phyloP scores from a whole-genome alignment of 2,329 filamentous ascomycete genomes.

The Didymella keratinophila region DNA sequence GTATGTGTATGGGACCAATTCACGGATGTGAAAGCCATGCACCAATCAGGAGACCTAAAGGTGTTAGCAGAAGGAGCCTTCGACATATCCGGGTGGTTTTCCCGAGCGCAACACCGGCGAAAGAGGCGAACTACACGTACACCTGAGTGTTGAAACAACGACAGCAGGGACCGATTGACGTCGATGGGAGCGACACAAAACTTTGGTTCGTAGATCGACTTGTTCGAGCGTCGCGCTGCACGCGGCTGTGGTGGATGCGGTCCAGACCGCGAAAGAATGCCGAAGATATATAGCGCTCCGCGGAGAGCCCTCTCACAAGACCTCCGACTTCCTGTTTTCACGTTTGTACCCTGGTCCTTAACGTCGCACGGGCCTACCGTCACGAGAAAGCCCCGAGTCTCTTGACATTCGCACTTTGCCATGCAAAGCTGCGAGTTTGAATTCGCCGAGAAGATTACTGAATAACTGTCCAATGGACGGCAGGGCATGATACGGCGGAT shows the following conservation, averaged over 20 bases:
- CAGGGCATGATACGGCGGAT: not conserved
- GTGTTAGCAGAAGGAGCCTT: not conserved
- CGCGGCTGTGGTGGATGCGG: not conserved
- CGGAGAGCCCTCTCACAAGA: conserved; percentile 1
- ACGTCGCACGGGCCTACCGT: not conserved
- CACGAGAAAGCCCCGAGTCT: not conserved
- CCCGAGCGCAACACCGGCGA: not conserved
- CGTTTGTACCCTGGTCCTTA: not conserved
- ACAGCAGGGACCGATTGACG: not conserved
- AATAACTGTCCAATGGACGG: not conserved
- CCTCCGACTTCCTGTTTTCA: not conserved
- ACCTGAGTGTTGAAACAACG: not conserved
- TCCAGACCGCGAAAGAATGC: conserved; percentile 11
- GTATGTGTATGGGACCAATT: conserved; percentile 4
- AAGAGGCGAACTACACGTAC: not conserved
- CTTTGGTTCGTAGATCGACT: not conserved
- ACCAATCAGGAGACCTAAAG: conserved; percentile 1
- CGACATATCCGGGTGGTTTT: not conserved
- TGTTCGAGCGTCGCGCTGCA: conserved; percentile 1
- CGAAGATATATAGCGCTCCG: conserved; percentile 2
- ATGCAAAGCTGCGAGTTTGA: not conserved
- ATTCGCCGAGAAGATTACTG: no score
- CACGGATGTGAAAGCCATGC: not conserved
- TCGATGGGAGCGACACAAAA: not conserved
- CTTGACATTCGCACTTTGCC: not conserved